A percentile compares a stretch with the other conserved stretches of the same genome.
Conservation (phyloP, 139 green algal genomes). For the Pseudopediastrum boryanum region DNA sequence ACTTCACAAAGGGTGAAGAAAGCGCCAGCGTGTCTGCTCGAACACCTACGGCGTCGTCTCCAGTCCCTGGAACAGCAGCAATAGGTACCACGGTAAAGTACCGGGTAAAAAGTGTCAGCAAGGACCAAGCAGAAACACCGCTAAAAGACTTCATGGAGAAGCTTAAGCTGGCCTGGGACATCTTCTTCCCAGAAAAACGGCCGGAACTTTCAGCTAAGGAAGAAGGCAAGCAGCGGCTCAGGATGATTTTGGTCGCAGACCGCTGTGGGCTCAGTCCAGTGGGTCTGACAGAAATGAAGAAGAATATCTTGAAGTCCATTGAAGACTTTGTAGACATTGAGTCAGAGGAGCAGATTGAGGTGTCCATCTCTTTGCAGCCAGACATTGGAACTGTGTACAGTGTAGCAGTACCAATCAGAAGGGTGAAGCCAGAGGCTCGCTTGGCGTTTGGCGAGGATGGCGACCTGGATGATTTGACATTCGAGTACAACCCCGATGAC, state of each 20-base stretch:
- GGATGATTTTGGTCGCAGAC: conserved; percentile 62
- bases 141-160: conserved; percentile 49
- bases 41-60: no score
- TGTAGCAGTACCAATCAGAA: conserved; percentile 84
- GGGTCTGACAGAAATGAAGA: conserved; percentile 71
- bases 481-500: conserved; percentile 73
- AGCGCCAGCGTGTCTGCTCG: no score
- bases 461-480: conserved; percentile 23
- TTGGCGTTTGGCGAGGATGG: conserved; percentile 48
- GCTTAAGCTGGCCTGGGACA: conserved; percentile 53
- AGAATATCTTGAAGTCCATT: conserved; percentile 78
- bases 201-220: conserved; percentile 50
- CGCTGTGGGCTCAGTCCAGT: conserved; percentile 81
- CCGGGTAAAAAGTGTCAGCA: conserved; percentile 8
- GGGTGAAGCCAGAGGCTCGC: conserved; percentile 80
- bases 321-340: conserved; percentile 89
- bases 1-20: no score
- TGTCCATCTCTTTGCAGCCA: conserved; percentile 77
- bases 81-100: conserved; percentile 37
- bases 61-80: no score
- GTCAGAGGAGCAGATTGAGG: conserved; percentile 78
- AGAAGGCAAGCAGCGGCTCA: conserved; percentile 53
- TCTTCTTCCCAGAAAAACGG: conserved; percentile 58
- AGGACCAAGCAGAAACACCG: neutral
- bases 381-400: conserved; percentile 89